Evolutionary conservation across 2,329 filamentous ascomycete genomes (phyloP), one percentile per base, ranked within the genome.

Genomic region (Passalora sequoiae): DNA sequence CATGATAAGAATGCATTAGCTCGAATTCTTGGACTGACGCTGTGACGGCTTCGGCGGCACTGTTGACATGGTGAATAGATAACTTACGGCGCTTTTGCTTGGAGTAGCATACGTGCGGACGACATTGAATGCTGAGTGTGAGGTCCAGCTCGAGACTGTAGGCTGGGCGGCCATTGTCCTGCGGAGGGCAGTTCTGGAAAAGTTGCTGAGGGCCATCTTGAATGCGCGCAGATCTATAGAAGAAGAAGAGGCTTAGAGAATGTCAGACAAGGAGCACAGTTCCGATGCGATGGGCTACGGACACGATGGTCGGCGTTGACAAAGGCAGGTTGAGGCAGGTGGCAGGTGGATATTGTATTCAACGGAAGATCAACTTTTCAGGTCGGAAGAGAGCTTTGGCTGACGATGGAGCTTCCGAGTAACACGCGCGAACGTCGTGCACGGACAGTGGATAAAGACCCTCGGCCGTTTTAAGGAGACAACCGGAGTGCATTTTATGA

Each of bases 41-140:
- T n/a, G n/a, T n/a, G n/a, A 25, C 27, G 19, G 33, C 19, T 8
- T 21, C n/a, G 4, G 15, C n/a, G 17, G 33, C 9, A 27, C 19
- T 17, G 33, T 17, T 12, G 19, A 17, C 19, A n/a, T n/a, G n/a
- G n/a, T n/a, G n/a, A n/a, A n/a, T n/a, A n/a, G n/a, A n/a, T 4
- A 6, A 59, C 74, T 63, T 75, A 94, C 89, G 78, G 89, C 83
- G 60, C 84, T 80, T 80, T 96, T 96, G 60, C 87, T 83, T 54
- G 89, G 94, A 74, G 88, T 83, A 53, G 89, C 95, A 75, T 96
- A 96, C 79, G 80, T 89, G 72, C 92, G 83, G 66, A 85, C 73
- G 66, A 85, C 83, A 73, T 83, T 88, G 76, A 89, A 89, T 66
- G 82, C 82, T 58, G 81, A 77, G 64, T 50, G 50, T 36, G 57